phyloP scores from a whole-genome alignment of 768 basidiomycete species.

The Russula olivacea region DNA sequence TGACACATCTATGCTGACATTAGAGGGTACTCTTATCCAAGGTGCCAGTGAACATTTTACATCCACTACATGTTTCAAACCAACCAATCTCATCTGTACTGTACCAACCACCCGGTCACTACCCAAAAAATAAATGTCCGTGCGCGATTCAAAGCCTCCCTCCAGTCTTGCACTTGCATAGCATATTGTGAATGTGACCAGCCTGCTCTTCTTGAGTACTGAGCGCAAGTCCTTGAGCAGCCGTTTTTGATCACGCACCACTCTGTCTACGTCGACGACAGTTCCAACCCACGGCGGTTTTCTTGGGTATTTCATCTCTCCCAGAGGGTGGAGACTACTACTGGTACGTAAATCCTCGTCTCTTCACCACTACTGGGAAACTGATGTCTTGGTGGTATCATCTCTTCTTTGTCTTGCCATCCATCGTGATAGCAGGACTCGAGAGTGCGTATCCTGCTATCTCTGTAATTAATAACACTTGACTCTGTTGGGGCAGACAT shows the following conservation, averaged over 20 bases:
- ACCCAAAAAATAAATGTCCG: constrained; percentile 72
- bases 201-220: constrained; percentile 58
- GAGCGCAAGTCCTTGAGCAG: neutral
- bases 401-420: neutral
- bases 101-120: constrained; percentile 46
- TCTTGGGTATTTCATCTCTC: constrained; percentile 90
- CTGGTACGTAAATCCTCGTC: constrained; percentile 53
- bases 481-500: no score
- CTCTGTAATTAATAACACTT: no score
- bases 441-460: no score
- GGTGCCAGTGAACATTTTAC: constrained; percentile 51
- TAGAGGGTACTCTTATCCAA: constrained; percentile 56
- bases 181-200: constrained; percentile 81
- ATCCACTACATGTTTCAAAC: neutral
- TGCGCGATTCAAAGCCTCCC: constrained; percentile 85
- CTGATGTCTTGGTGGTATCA: no score
- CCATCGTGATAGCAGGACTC: no score
- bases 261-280: constrained; percentile 77
- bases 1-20: constrained; percentile 75
- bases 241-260: neutral
- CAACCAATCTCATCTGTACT: neutral
- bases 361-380: neutral
- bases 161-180: constrained; percentile 48
- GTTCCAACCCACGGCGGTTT: constrained; percentile 73
- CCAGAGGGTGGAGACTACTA: constrained; percentile 60